Evolutionary conservation across 176 grass and related monocot species (phyloP), one percentile per base, ranked within the genome.

Genomic region (Thinopyrum elongatum): DNA sequence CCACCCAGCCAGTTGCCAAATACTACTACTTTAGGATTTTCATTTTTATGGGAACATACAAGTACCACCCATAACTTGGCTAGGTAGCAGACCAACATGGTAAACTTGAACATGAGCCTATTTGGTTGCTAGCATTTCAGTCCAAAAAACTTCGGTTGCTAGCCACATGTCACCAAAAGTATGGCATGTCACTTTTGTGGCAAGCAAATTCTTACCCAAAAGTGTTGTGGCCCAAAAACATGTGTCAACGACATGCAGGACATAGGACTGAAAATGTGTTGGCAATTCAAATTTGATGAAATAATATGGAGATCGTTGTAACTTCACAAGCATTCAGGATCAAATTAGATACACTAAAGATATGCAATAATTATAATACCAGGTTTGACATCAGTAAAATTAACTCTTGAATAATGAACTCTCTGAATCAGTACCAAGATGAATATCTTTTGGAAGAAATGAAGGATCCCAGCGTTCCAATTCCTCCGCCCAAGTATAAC

Each of bases 401-500:
- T 58, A 75, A 65, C 60, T 36, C 57, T 42, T 23, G 58, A 74
- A 75, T 29, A 65, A 81, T 80, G 42, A 42, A 38, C 3, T n/a
- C 31, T 78, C 17, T 81, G 64, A 78, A 81, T 84, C 65, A 84
- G 62, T 98, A 98, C 95, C 95, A 85, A 98, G 86, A 92, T 98
- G 95, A 70, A 98, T 95, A 88, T 98, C 95, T 79, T 95, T 98
- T 71, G 93, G 95, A 72, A 92, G 82, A 87, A 98, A 90, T 62
- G 91, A 95, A 73, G 95, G 95, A 89, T 95, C 87, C 95, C 95
- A 95, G 22, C 80, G 91, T 35, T 98, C 95, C 74, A 98, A 87
- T 83, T 98, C 95, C 83, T 98, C 95, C 6, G 91, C 93, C 95
- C 95, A 98, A 42, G 95, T 92, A 88, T 93, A 95, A 10, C 93